Base-by-base conservation (phyloP, 306 rosid species). In the Cucumis hystrix region DNA sequence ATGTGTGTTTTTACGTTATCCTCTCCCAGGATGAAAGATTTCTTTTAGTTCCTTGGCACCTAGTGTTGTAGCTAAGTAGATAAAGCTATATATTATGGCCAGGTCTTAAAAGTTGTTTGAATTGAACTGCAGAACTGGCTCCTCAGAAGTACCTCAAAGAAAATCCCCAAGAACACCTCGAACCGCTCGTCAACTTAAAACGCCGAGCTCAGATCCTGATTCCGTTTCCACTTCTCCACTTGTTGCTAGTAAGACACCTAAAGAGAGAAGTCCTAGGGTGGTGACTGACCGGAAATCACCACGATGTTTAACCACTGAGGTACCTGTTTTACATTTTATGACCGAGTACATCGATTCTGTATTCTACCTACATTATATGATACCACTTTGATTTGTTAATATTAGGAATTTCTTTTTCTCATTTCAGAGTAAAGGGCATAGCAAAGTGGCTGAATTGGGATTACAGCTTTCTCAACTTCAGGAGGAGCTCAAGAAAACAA, bases 401-500 rank as follows among this genome's bases (percentile, higher is more conserved):
- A 10, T 57, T 20, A 20, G 33, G 7, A 35, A 18, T 41, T 56
- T 37, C n/a, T 52, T 75, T 14, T 75, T 45, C 52, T 75, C 67
- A 28, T 49, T 83, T 49, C 81, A 93, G 96, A 93, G 89, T 82
- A 91, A 88, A 83, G 81, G 77, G 52, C 86, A 87, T 10, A 85
- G 25, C 80, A 88, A 80, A 83, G 85, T 88, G 60, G 82, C 90
- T 17, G 97, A 91, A 71, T 81, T 88, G 88, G 97, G 88, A 79
- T 86, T 88, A 2, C 91, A 77, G 79, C 88, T 93, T 64, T 66
- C 87, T 65, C 87, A 84, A 66, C 96, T 93, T 39, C 90, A 89
- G 80, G 95, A 91, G 75, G 96, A 89, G 77, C 87, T 89, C 65
- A 90, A 82, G 86, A 87, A 80, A 82, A 80, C 92, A 40, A 89